phyloP scores from a whole-genome alignment of 352 stramenopile species.

The Blastocystis sp. region DNA sequence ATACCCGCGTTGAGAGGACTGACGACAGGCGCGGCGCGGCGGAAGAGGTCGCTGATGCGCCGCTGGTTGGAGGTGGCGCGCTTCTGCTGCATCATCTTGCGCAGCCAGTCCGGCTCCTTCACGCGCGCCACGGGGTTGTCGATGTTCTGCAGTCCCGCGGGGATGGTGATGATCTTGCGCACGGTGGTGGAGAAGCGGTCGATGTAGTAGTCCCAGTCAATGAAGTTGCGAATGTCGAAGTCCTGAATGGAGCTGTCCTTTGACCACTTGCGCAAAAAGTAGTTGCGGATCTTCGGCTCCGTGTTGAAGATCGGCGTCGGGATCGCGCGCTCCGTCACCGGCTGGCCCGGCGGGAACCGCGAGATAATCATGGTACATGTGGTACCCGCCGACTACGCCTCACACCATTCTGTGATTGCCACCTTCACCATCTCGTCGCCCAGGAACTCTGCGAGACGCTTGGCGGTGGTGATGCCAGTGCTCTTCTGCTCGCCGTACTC shows the following conservation, averaged over 20 bases:
- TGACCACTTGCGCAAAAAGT: conserved; percentile 94
- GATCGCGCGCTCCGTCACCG: conserved; percentile 93
- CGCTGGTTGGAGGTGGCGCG: conserved; percentile 80
- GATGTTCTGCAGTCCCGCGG: conserved; percentile 86
- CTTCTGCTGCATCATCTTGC: conserved; percentile 85
- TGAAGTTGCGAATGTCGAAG: conserved; percentile 84
- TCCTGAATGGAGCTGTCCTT: conserved; percentile 79
- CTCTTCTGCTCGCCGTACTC: conserved; percentile 94
- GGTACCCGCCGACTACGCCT: conserved; percentile 80
- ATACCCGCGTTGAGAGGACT: background rate
- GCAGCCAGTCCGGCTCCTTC: conserved; percentile 91
- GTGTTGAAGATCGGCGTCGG: conserved; percentile 94
- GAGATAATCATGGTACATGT: conserved; percentile 98
- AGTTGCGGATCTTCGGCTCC: conserved; percentile 86
- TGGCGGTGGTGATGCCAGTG: conserved; percentile 93
- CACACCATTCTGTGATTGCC: background rate
- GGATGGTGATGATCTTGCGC: conserved; percentile 98
- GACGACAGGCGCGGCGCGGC: background rate
- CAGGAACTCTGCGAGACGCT: conserved; percentile 93
- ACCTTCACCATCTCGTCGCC: conserved; percentile 95
- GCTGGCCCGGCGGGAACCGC: conserved; percentile 82
- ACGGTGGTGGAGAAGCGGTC: conserved; percentile 85
- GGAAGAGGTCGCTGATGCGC: conserved; percentile 86
- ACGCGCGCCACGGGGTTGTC: conserved; percentile 92
- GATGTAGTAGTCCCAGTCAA: conserved; percentile 98